Percentiles rank a stretch among this genome's conserved stretches.
phyloP scores from a whole-genome alignment of 78 protist species.

The Pigoraptor vietnamica region DNA sequence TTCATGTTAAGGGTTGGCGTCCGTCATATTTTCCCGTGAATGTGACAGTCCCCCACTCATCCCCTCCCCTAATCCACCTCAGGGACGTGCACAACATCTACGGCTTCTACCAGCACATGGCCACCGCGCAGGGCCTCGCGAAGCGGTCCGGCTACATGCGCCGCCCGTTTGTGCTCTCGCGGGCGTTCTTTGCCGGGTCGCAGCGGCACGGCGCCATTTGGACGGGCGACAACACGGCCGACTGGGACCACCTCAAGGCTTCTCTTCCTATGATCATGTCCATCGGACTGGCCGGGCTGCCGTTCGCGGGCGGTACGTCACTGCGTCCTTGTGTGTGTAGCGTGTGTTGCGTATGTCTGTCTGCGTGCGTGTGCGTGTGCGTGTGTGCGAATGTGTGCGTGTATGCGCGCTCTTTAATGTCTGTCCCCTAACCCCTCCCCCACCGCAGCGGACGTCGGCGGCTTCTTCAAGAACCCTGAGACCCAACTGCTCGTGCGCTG shows the following conservation, averaged over 20 bases:
- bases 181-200: slow-evolving; percentile 95
- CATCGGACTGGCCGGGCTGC: slow-evolving; percentile 76
- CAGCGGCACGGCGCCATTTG: slow-evolving; percentile 95
- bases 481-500: slow-evolving; percentile 90
- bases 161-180: slow-evolving; percentile 95
- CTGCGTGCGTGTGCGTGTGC: too few relatives aligned
- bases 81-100: slow-evolving; percentile 95
- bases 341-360: too few relatives aligned
- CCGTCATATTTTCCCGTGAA: too few relatives aligned
- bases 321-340: neutral
- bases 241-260: slow-evolving; percentile 84
- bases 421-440: too few relatives aligned
- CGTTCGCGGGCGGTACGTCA: slow-evolving; percentile 51
- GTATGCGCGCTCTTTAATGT: too few relatives aligned
- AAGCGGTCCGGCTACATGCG: slow-evolving; percentile 14
- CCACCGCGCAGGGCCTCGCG: slow-evolving; percentile 32
- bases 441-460: slow-evolving; percentile 96
- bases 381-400: too few relatives aligned
- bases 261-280: slow-evolving; percentile 85
- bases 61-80: too few relatives aligned
- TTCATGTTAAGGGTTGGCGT: too few relatives aligned
- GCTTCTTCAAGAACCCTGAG: slow-evolving; percentile 93
- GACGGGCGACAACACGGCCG: slow-evolving; percentile 98
- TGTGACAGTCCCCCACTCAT: too few relatives aligned
- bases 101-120: slow-evolving; percentile 71